Base-by-base conservation (phyloP, 2,329 filamentous ascomycete genomes). In the Erysiphe neolycopersici region DNA sequence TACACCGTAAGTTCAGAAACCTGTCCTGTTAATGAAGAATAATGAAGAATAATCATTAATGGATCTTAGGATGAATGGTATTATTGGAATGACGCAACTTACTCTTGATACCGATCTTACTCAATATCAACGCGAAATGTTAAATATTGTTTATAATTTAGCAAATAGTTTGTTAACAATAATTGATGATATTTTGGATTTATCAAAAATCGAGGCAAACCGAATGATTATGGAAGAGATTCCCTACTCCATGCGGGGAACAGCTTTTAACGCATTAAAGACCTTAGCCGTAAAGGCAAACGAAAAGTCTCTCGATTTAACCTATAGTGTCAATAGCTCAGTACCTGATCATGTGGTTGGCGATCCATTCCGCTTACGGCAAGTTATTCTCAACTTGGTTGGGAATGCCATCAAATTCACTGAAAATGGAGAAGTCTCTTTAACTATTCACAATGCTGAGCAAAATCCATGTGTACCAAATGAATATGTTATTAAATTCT, bases 391-490 rank as follows among this genome's bases (percentile, higher is more conserved):
- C 45, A 98, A 98, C 61, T 66, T 98, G 45, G 87, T 95, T 44
- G 89, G 89, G 56, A 98, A 98, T 55, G 87, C 89, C 44, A 94
- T 98, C 67, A 98, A 98, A 58, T 98, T 98, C 60, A 95, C 89
- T 3, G 87, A 95, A 60, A 79, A 91, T 54, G 89, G 89, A 48
- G 84, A 93, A 59, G 89, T 98, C 53, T 91, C 85, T 59, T 73
- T 95, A 43, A 84, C 79, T n/a, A 94, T 95, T 52, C 75, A 76
- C 54, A 67, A 75, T 61, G 66, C 80, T 29, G 66, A 72, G 48
- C 68, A 75, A 41, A 69, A 76, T 41, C 67, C 73, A 37, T 79
- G 73, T 53, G 68, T 67, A 12, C 65, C 68, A 11, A 76, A 79
- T 52, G 81, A 94, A 59, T 93, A 92, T 53, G 79, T 84, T 26